Evolutionary conservation across 1,284 basidiomycete species (phyloP), one percentile per base, ranked within the genome.

Genomic region (Vanrija sp.): DNA sequence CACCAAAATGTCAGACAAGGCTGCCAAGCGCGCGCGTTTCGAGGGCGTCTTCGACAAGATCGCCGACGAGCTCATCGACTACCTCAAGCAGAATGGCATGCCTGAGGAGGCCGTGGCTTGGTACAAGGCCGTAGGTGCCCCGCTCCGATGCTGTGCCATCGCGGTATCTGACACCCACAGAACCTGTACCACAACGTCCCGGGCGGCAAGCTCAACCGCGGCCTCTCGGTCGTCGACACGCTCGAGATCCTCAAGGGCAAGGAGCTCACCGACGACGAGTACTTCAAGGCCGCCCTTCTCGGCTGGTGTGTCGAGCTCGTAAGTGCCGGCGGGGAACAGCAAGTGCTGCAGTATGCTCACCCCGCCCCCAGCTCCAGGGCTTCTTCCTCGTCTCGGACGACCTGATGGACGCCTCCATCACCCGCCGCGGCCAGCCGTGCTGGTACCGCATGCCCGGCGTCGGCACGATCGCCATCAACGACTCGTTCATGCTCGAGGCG

Each of bases 371-470:
- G 90, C 84, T 98, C 15, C 96, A 98, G 87, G 92, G 93, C 0
- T 98, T 89, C 80, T 98, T 98, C 85, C 85, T 98, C 54, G 94
- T 98, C 54, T 86, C 92, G 21, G 95, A 98, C 78, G 95, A 98
- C 76, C 94, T 98, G 76, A 98, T 98, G 94, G 96, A 98, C 75
- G 69, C 53, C 61, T 91, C 87, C 49, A 86, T 96, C 67, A 98
- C 94, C 6, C 88, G 96, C 42, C 86, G 95, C n/a, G 88, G 90
- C n/a, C 94, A 98, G 74, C 90, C 94, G 0, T 98, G 95, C 79
- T 98, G 91, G 90, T 98, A 95, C 80, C 83, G 84, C 59, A 77
- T 86, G 38, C 74, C 86, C 16, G 78, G 80, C 25, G 86, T 98
- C 54, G 86, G 86, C 51, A 86, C 87, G 77, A 87, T 97, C 62